Evolutionary conservation across 768 basidiomycete species (phyloP).

Genomic region (Naganishia randhawae): DNA sequence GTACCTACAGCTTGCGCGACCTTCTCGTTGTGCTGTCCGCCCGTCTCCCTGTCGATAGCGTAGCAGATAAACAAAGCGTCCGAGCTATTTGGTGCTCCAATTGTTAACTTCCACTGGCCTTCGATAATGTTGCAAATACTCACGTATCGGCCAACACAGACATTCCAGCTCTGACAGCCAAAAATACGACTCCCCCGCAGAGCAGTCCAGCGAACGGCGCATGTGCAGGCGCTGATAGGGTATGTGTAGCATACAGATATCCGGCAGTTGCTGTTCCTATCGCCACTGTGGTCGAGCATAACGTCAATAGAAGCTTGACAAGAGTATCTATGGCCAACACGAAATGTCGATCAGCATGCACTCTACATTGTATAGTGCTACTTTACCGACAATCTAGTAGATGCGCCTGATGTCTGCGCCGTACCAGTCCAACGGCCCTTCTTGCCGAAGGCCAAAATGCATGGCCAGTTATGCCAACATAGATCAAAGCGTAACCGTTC

Average conservation of each 20-base stretch:
- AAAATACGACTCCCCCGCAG: conserved; percentile 71
- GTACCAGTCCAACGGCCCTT: conserved; percentile 57
- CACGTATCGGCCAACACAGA: conserved; percentile 74
- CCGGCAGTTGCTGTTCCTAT: conserved; percentile 76
- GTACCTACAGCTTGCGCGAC: conserved; percentile 60
- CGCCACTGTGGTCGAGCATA: conserved; percentile 71
- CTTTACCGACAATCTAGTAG: conserved; percentile 51
- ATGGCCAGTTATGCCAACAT: conserved; percentile 71
- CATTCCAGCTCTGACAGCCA: conserved; percentile 78
- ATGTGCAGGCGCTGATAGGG: conserved; percentile 64
- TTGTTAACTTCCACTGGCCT: background rate
- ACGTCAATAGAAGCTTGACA: conserved; percentile 61
- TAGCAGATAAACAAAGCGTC: conserved; percentile 67
- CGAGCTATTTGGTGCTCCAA: conserved; percentile 51
- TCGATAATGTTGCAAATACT: conserved; percentile 38
- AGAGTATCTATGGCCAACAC: conserved; percentile 59
- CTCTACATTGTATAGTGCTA: background rate
- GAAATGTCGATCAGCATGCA: conserved; percentile 47
- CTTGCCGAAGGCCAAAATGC: conserved; percentile 62
- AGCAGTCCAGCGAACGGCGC: conserved; percentile 72
- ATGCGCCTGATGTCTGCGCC: conserved; percentile 40
- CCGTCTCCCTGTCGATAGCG: conserved; percentile 62
- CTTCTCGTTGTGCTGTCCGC: conserved; percentile 57
- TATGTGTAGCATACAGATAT: conserved; percentile 85
- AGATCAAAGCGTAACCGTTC: conserved; percentile 66